These are phyloP conservation scores for Thinopyrum elongatum DNA, from an alignment of 176 grass and related monocot species.

Conservation along the genomic window DNA sequence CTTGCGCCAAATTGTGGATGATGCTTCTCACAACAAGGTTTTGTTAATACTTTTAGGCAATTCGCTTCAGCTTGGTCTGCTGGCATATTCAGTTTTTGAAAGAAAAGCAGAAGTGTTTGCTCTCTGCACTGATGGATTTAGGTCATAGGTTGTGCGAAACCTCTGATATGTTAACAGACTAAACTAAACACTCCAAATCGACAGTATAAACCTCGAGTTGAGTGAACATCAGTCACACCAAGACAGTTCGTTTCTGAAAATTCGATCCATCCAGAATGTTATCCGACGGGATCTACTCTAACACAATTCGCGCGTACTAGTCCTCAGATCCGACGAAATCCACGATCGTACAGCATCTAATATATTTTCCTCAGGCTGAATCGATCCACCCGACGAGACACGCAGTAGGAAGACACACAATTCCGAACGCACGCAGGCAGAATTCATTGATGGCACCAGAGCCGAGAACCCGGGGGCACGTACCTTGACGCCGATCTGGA, in stretches of 20 bases:
- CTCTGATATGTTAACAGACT: not conserved
- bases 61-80: not conserved
- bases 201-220: not conserved
- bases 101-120: not conserved
- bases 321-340: not conserved
- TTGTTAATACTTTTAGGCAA: not conserved
- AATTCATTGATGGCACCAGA: not conserved
- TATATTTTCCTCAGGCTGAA: not conserved
- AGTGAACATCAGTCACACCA: not conserved
- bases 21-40: not conserved
- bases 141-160: not conserved
- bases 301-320: not conserved
- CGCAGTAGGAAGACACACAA: not conserved
- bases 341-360: not conserved
- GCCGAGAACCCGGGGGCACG: not conserved
- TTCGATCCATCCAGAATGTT: not conserved
- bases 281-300: not conserved
- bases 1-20: not conserved
- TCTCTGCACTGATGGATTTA: not conserved
- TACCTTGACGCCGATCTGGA: constrained; percentile 98
- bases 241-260: not conserved
- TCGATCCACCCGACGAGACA: not conserved
- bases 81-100: not conserved
- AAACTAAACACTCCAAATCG: not conserved
- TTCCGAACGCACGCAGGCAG: not conserved